Percentiles rank a stretch among this genome's conserved stretches.
These are phyloP conservation scores for Thalassiosira livingstoniorum DNA, from an alignment of 352 stramenopile species.

Conservation along the genomic window DNA sequence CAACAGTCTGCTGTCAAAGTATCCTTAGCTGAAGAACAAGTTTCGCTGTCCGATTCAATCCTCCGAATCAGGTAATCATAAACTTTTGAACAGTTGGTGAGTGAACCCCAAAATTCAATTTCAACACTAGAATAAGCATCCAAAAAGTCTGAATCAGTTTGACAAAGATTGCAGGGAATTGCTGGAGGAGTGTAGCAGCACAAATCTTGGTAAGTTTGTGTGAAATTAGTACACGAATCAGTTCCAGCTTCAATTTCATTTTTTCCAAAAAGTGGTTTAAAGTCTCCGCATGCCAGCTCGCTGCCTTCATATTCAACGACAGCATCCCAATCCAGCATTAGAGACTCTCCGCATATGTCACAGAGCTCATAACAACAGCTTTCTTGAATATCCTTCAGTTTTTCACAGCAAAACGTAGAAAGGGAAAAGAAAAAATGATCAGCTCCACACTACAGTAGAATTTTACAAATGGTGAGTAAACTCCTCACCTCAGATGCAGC, in stretches of 20 bases:
- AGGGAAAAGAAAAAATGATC: slow-evolving; percentile 18
- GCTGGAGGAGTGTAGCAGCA: slow-evolving; percentile 64
- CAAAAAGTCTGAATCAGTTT: slow-evolving; percentile 63
- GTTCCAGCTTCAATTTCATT: slow-evolving; percentile 60
- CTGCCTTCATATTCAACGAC: slow-evolving; percentile 65
- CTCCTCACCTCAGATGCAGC: slow-evolving; percentile 44
- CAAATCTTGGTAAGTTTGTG: slow-evolving; percentile 48
- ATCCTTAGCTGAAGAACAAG: slow-evolving; percentile 62
- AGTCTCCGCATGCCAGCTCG: slow-evolving; percentile 60
- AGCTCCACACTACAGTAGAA: slow-evolving; percentile 12
- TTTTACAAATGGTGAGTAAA: background rate
- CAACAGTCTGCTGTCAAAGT: slow-evolving; percentile 56
- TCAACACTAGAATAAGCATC: slow-evolving; percentile 62
- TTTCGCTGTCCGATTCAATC: slow-evolving; percentile 63
- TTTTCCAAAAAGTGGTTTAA: slow-evolving; percentile 66
- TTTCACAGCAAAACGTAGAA: too few relatives aligned
- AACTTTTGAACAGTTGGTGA: slow-evolving; percentile 67
- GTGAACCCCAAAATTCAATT: slow-evolving; percentile 65
- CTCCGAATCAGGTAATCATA: slow-evolving; percentile 70
- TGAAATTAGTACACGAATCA: slow-evolving; percentile 51
- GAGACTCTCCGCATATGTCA: slow-evolving; percentile 58
- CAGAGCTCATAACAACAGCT: slow-evolving; percentile 71
- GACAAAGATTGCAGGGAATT: slow-evolving; percentile 62
- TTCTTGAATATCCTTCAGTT: slow-evolving; percentile 49
- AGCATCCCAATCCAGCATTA: slow-evolving; percentile 67